A percentile compares a stretch with the other conserved stretches of the same genome.
Conservation (phyloP, 139 green algal species). For the Picochlorum sp. region DNA sequence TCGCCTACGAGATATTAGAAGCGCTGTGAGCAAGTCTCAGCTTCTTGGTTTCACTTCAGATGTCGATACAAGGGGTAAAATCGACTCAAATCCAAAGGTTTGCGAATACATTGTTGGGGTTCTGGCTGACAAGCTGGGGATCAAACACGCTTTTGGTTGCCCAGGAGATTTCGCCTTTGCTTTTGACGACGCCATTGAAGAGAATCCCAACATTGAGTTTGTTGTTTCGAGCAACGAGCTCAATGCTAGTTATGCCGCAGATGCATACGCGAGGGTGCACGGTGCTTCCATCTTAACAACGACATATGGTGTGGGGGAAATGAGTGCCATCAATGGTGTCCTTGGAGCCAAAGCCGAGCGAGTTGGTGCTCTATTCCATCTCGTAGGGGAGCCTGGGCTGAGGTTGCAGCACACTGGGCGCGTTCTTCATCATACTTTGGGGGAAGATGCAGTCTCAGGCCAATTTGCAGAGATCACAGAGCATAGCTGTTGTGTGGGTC, state of each 20-base stretch:
- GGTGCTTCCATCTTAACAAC: constrained; percentile 48
- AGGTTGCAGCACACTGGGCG: constrained; percentile 60
- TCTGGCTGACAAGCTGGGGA: constrained; percentile 3
- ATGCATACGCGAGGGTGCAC: constrained; percentile 61
- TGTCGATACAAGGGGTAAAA: too few species aligned
- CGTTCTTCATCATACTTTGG: constrained; percentile 67
- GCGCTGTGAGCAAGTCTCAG: too few species aligned
- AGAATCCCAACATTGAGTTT: not conserved
- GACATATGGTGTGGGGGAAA: constrained; percentile 64
- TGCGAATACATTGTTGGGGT: constrained; percentile 1
- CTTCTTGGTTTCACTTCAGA: too few species aligned
- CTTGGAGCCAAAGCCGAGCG: constrained; percentile 53
- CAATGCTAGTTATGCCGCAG: constrained; percentile 73
- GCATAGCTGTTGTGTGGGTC: not conserved
- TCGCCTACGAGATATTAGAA: too few species aligned
- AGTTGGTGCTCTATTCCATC: constrained; percentile 48
- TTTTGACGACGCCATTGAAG: constrained; percentile 13
- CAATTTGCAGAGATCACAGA: not conserved
- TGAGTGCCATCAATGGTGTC: constrained; percentile 22
- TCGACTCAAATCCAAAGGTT: not conserved
- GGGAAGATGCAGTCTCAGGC: not conserved
- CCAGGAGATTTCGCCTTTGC: constrained; percentile 12
- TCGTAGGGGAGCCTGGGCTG: constrained; percentile 42
- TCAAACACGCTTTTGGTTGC: constrained; percentile 13
- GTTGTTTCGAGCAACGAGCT: constrained; percentile 55